Conservation (phyloP, 331 rosid genomes). For the Pyracantha coccinea region DNA sequence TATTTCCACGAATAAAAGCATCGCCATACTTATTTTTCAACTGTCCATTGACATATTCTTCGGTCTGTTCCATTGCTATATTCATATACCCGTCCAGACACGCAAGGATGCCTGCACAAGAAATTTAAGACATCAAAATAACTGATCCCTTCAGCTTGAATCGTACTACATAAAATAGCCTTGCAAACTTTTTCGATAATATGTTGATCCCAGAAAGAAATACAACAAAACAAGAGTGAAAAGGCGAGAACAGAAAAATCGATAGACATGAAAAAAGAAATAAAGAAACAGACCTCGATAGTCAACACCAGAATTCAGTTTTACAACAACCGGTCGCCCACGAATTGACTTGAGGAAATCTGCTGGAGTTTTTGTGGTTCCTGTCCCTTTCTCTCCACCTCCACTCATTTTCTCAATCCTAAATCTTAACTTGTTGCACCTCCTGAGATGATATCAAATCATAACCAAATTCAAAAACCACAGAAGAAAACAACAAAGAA, state of each 20-base stretch:
- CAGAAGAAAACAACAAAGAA: not conserved
- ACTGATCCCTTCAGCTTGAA: not conserved
- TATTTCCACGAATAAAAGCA: slow-evolving; percentile 93
- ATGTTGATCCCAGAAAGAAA: not conserved
- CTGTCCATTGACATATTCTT: slow-evolving; percentile 91
- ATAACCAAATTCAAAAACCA: not conserved
- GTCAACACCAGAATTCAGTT: slow-evolving; percentile 86
- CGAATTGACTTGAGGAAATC: slow-evolving; percentile 80
- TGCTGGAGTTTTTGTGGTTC: slow-evolving; percentile 65
- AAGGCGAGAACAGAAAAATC: not conserved
- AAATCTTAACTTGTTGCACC: not conserved
- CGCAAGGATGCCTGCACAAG: slow-evolving; percentile 47
- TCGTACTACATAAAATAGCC: not conserved
- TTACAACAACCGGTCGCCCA: slow-evolving; percentile 75
- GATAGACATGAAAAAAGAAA: not conserved
- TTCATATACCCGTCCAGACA: slow-evolving; percentile 66
- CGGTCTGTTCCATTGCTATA: slow-evolving; percentile 89
- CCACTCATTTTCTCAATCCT: slow-evolving; percentile 40
- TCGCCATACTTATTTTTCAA: slow-evolving; percentile 94
- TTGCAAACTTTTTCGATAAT: not conserved
- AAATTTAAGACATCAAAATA: not conserved
- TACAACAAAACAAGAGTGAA: not conserved
- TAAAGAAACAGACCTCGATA: slow-evolving; percentile 52
- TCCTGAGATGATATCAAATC: not conserved
- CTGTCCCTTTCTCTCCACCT: slow-evolving; percentile 42